phyloP scores from a whole-genome alignment of 2,329 filamentous ascomycete species.

The Fusarium coicis region DNA sequence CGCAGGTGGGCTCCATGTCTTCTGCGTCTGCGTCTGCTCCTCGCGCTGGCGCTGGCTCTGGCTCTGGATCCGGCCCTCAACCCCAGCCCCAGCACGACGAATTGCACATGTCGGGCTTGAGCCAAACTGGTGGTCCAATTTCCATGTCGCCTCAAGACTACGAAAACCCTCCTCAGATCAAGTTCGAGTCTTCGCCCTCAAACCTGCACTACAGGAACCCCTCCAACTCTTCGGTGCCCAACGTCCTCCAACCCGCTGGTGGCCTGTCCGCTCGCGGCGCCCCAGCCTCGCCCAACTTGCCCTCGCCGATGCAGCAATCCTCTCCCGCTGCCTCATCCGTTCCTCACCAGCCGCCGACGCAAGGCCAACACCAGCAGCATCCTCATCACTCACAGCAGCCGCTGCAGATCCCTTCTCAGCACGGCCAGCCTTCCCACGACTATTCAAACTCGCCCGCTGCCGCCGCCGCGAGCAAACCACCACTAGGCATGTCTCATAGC shows the following conservation, averaged over 20 bases:
- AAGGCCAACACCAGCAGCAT: constrained; percentile 48
- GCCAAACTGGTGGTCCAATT: constrained; percentile 44
- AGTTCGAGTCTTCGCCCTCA: constrained; percentile 58
- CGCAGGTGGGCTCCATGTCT: constrained; percentile 39
- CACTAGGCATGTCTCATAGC: constrained; percentile 73
- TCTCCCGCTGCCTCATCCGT: constrained; percentile 48
- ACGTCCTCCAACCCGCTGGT: constrained; percentile 68
- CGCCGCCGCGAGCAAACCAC: constrained; percentile 70
- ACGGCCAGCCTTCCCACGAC: constrained; percentile 68
- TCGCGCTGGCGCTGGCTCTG: constrained; percentile 19
- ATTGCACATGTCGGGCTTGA: constrained; percentile 64
- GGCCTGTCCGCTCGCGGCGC: constrained; percentile 48
- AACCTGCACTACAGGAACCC: constrained; percentile 55
- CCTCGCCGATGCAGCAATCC: constrained; percentile 59
- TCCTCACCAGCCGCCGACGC: constrained; percentile 50
- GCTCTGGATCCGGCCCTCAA: constrained; percentile 37
- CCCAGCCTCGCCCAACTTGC: constrained; percentile 53
- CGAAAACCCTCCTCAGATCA: constrained; percentile 63
- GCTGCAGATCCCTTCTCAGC: constrained; percentile 52
- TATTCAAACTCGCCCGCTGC: constrained; percentile 30
- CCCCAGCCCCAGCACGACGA: constrained; percentile 57
- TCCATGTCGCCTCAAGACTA: constrained; percentile 61
- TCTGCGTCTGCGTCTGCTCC: constrained; percentile 18
- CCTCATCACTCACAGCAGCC: constrained; percentile 47
- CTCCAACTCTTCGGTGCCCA: constrained; percentile 60